Percentiles rank a stretch among this genome's conserved stretches.
Conservation (phyloP, 192 early-diverging fungal species). For the Coemansia guatemalensis region DNA sequence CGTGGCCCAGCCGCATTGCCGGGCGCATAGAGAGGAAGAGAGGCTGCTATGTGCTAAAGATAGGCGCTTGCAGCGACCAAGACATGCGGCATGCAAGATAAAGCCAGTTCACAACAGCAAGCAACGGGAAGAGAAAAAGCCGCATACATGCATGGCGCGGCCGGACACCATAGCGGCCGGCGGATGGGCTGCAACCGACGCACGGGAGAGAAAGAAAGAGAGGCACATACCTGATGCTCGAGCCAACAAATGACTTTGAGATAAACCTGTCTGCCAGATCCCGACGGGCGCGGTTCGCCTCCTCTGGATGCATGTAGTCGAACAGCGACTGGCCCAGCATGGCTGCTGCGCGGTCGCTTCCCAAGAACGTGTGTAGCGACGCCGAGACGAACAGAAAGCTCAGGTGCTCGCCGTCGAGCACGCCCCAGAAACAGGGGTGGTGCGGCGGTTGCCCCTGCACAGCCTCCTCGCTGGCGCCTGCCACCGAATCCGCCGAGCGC, state of each 20-base stretch:
- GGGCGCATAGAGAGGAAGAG: not conserved
- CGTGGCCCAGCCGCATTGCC: not conserved
- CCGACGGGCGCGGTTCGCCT: conserved; percentile 43
- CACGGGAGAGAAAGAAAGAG: not conserved
- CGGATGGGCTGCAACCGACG: not conserved
- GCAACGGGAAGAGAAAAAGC: not conserved
- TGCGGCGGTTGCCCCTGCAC: conserved; percentile 5
- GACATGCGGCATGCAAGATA: not conserved
- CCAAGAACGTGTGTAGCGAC: conserved; percentile 40
- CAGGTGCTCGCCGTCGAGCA: conserved; percentile 45
- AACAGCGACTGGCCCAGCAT: conserved; percentile 46
- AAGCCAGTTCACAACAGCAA: conserved; percentile 1
- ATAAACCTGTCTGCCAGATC: conserved; percentile 46
- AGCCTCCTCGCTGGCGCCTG: conserved; percentile 10
- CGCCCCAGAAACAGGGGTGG: conserved; percentile 54
- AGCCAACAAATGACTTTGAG: conserved; percentile 42
- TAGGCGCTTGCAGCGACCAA: not conserved
- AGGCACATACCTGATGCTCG: conserved; percentile 49
- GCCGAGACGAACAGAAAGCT: conserved; percentile 49
- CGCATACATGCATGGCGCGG: not conserved
- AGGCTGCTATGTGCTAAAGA: not conserved
- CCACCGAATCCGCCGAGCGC: conserved; percentile 34
- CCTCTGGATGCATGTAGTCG: conserved; percentile 55
- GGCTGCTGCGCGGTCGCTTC: conserved; percentile 22
- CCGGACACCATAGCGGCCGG: not conserved